Conservation (phyloP, 2,329 filamentous ascomycete species). For the Berkeleyomyces basicola region DNA sequence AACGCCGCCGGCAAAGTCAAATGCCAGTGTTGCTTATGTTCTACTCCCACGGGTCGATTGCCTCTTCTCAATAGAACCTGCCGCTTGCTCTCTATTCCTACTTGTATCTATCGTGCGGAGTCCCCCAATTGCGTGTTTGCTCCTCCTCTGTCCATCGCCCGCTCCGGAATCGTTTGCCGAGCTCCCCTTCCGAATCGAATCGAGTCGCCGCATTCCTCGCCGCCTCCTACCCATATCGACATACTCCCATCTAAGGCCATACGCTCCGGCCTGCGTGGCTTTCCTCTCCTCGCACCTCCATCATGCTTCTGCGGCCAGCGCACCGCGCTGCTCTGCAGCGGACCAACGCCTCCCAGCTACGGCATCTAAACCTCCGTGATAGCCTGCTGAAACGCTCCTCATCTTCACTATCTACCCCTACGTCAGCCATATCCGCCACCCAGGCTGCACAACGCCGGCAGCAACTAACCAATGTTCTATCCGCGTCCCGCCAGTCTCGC, state of each 20-base stretch:
- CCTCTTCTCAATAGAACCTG: slow-evolving; percentile 2
- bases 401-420: not conserved
- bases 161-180: not conserved
- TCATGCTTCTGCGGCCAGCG: slow-evolving; percentile 24
- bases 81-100: slow-evolving; percentile 9
- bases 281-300: slow-evolving; percentile 9
- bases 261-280: not conserved
- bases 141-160: not conserved
- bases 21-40: not conserved
- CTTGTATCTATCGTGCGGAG: slow-evolving; percentile 16
- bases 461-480: slow-evolving; percentile 4
- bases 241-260: not conserved
- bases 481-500: slow-evolving; percentile 15
- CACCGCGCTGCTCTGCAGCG: slow-evolving; percentile 13
- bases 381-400: slow-evolving; percentile 1
- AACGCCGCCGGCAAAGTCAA: not conserved
- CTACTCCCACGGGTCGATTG: not conserved
- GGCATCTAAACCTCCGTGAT: not conserved
- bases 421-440: not conserved
- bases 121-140: not conserved
- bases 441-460: not conserved
- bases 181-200: not conserved
- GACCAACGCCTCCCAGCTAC: slow-evolving; percentile 4
- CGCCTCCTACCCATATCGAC: not conserved
- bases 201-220: not conserved